Percentiles rank a stretch among this genome's conserved stretches.
Conservation (phyloP, 495 filamentous ascomycete species). For the Chaetomium tenue region DNA sequence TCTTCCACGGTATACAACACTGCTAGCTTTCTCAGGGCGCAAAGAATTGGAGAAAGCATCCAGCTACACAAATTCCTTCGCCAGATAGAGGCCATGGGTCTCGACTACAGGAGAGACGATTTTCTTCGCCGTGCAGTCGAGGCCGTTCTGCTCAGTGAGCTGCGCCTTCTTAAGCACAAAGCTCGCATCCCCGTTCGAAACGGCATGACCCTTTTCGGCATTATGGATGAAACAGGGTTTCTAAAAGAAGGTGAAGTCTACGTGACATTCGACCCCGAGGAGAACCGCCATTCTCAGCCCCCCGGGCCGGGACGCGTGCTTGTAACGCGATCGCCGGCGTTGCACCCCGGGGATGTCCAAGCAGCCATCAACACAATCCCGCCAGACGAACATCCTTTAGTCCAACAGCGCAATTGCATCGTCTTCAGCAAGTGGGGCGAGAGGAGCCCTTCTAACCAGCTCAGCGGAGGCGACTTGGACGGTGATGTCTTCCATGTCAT, state of each 20-base stretch:
- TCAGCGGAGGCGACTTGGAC: conserved; percentile 80
- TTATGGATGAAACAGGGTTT: conserved; percentile 77
- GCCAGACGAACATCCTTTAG: conserved; percentile 60
- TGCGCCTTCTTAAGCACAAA: conserved; percentile 72
- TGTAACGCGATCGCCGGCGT: conserved; percentile 69
- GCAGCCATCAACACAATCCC: conserved; percentile 50
- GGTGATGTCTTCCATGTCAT: conserved; percentile 78
- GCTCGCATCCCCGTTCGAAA: conserved; percentile 66
- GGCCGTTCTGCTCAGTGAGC: conserved; percentile 58
- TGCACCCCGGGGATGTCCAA: conserved; percentile 82
- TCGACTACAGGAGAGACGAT: conserved; percentile 61
- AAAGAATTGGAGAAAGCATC: conserved; percentile 54
- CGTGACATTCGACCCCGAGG: conserved; percentile 45
- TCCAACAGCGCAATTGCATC: conserved; percentile 65
- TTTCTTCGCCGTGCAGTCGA: conserved; percentile 67
- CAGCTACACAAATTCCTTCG: conserved; percentile 59
- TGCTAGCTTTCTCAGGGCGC: conserved; percentile 57
- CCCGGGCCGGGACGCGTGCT: conserved; percentile 37
- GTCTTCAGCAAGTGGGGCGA: conserved; percentile 72
- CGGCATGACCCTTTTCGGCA: conserved; percentile 71
- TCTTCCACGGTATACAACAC: conserved; percentile 56
- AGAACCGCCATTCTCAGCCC: conserved; percentile 27
- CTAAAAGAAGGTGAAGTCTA: conserved; percentile 68
- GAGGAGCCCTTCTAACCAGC: conserved; percentile 65
- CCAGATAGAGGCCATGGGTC: conserved; percentile 47